phyloP scores from a whole-genome alignment of 352 stramenopile genomes.

The Blastocystis sp. region DNA sequence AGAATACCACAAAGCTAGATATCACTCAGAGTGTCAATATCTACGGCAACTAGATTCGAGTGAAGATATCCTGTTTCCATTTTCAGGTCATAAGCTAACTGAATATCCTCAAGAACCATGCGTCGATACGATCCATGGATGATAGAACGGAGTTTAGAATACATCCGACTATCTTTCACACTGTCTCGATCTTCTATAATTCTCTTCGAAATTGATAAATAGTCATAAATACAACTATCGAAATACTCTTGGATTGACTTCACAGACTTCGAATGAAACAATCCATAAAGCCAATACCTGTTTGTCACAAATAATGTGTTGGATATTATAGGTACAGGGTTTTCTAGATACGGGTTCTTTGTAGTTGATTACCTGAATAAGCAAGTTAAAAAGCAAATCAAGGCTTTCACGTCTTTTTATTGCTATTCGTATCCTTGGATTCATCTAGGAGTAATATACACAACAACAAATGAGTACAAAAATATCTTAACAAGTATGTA shows the following conservation, averaged over 20 bases:
- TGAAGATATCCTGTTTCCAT: neutral
- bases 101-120: constrained; percentile 3
- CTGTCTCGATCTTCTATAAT: constrained; percentile 5
- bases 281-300: neutral
- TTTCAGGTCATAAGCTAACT: neutral
- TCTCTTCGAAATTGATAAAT: neutral
- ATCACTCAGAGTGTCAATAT: neutral
- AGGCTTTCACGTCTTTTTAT: constrained; percentile 19
- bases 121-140: neutral
- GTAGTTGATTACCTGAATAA: neutral
- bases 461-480: neutral
- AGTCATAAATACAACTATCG: neutral
- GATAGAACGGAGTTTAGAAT: neutral
- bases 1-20: neutral
- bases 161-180: constrained; percentile 24
- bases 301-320: neutral
- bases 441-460: neutral
- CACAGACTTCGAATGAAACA: neutral
- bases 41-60: neutral
- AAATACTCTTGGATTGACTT: neutral
- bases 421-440: neutral
- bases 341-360: neutral
- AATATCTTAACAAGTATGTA: no score
- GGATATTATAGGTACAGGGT: neutral
- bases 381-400: neutral